Evolutionary conservation across 1,284 basidiomycete genomes (phyloP), one percentile per base, ranked within the genome.

Genomic region (Tilletiopsis washingtonensis): DNA sequence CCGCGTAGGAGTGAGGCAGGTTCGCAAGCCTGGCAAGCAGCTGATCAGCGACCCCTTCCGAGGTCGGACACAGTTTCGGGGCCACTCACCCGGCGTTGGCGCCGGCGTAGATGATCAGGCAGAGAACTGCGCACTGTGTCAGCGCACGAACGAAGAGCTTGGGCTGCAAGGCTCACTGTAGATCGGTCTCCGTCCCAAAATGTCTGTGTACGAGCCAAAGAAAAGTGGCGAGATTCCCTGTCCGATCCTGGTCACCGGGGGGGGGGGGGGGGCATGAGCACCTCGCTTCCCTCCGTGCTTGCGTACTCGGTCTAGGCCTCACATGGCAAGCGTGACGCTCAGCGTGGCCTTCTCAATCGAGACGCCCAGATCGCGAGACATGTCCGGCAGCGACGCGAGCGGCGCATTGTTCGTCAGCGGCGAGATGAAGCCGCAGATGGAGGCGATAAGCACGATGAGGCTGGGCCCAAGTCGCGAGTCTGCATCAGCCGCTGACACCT

Each of bases 21-120:
- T 45, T 45, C 5, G 44, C 44, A 14, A 45, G 44, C 5, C n/a
- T n/a, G n/a, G n/a, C n/a, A n/a, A n/a, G n/a, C n/a, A n/a, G n/a
- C n/a, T n/a, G n/a, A n/a, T n/a, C n/a, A n/a, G n/a, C n/a, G n/a
- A n/a, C n/a, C n/a, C n/a, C n/a, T n/a, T n/a, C n/a, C n/a, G n/a
- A n/a, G n/a, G n/a, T n/a, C n/a, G n/a, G n/a, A n/a, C n/a, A n/a
- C n/a, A n/a, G n/a, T n/a, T n/a, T n/a, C n/a, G n/a, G n/a, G n/a
- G n/a, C n/a, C n/a, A n/a, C n/a, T n/a, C n/a, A n/a, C n/a, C 32
- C 44, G 19, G 37, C 44, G 21, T 45, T 45, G 19, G 44, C 44
- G 44, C 32, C 44, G 3, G 44, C 29, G 44, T 45, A 45, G 44
- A 45, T 19, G 44, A 45, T 12, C 29, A 45, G 36, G 44, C 44